Evolutionary conservation across 768 basidiomycete genomes (phyloP), one percentile per base, ranked within the genome.

Genomic region (Daedalea quercina): DNA sequence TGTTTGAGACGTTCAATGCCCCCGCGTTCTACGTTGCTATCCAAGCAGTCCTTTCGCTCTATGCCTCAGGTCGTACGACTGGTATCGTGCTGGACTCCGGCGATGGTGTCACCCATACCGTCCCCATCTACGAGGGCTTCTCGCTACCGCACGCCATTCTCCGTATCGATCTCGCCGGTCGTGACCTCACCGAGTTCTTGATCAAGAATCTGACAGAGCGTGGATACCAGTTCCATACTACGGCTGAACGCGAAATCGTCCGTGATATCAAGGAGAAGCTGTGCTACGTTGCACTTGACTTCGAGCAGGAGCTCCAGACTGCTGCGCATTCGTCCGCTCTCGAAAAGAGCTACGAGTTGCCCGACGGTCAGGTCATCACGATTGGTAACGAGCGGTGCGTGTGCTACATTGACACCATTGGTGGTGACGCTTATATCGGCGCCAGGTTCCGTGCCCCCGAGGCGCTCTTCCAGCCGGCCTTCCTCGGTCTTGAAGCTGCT

Each of bases 1-100:
- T 93, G 90, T 94, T 94, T 71, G 90, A 94, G 76, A 94, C 90
- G 12, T 93, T 93, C 81, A 93, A 92, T 69, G 85, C 84, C 13
- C 91, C 90, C 54, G 90, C 91, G 11, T 90, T 93, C 79, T 92
- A 92, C 77, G 89, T 92, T 60, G 79, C 86, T 50, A 91, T 93
- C 71, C 91, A 94, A 74, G 90, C 90, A 67, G 90, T 93, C 51
- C 79, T 94, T 35, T 91, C 89, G 44, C 76, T 83, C 34, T 84
- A 84, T 69, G 82, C 82, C 31, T 83, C 81, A 45, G 82, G 82
- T 65, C 78, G 82, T 66, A 84, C 82, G 51, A 85, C 82, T 52
- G 82, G 83, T 78, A 83, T 84, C 69, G 82, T 85, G 37, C 76
- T 85, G 63, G 83, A 85, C 71, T 84, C 82, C n/a, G 83, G 83